These are phyloP conservation scores for Camelina neglecta DNA, from an alignment of 345 rosid species.

Conservation along the genomic window DNA sequence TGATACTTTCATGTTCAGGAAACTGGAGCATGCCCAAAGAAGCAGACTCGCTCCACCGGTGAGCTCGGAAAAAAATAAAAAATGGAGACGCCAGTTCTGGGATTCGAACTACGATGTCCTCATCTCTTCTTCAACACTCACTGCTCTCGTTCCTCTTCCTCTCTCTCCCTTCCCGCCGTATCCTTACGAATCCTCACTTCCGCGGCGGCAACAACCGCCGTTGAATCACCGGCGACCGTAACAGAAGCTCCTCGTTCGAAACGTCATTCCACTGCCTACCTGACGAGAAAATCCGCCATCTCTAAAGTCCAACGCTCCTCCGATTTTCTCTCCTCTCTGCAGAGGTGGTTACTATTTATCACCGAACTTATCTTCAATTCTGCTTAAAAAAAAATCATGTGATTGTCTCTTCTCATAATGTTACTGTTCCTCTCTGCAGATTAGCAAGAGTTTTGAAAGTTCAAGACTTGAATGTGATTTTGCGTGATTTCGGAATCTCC, in stretches of 20 bases:
- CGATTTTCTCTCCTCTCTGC: slow-evolving; percentile 61
- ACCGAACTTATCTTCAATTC: not conserved
- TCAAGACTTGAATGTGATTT: slow-evolving; percentile 79
- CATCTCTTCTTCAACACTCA: slow-evolving; percentile 33
- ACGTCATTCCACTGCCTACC: slow-evolving; percentile 61
- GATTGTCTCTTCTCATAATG: not conserved
- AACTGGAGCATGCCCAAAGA: not conserved
- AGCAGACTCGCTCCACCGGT: not conserved
- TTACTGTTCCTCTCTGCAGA: slow-evolving; percentile 40
- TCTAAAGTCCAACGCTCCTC: slow-evolving; percentile 62
- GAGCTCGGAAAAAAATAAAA: not conserved
- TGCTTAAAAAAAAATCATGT: not conserved
- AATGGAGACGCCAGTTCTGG: slow-evolving; percentile 57
- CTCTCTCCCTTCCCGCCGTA: slow-evolving; percentile 22
- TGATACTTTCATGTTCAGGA: not conserved
- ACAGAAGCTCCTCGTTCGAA: slow-evolving; percentile 30
- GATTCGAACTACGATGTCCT: slow-evolving; percentile 35
- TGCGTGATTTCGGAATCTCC: slow-evolving; percentile 70
- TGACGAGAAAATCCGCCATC: slow-evolving; percentile 70
- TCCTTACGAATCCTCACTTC: slow-evolving; percentile 24
- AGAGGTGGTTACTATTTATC: slow-evolving; percentile 47
- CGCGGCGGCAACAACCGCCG: slow-evolving; percentile 25
- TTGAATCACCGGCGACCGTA: slow-evolving; percentile 37
- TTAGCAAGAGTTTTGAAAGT: slow-evolving; percentile 63
- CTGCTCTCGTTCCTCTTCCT: slow-evolving; percentile 40